Base-by-base conservation (phyloP, 495 filamentous ascomycete species). In the Evansstolkia leycettana region DNA sequence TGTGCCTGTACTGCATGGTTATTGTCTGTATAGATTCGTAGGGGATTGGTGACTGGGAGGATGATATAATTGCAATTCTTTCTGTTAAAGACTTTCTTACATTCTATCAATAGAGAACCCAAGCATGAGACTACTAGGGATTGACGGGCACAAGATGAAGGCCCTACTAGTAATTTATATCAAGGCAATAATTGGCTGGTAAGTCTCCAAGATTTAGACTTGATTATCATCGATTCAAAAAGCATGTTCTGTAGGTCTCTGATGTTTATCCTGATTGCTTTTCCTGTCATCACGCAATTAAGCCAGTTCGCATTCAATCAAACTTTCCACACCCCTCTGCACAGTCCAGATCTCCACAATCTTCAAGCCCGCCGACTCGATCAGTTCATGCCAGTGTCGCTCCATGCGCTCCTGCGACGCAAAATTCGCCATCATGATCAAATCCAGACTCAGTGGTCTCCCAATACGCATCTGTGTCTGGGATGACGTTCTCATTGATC, bases 401-500 rank as follows among this genome's bases (percentile, higher is more conserved):
- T 48, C 56, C 1, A 56, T 65, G 7, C 58, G 54, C 37, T 64
- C 63, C 14, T 35, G 37, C 5, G 51, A 48, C 3, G 50, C 49
- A 32, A 59, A 43, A 20, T 45, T 38, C 26, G 43, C 40, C 58
- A 61, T 58, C 55, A 65, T 61, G 18, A 57, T 50, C 17, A 60
- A 29, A 34, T 65, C 59, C 18, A 63, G 32, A 25, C 39, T 43
- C n/a, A 1, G 55, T 65, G 8, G 48, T 51, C 36, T 55, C 48
- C 57, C 57, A 60, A 37, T 58, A 51, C 8, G 60, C 55, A n/a
- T 42, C 43, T 0, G 46, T 55, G 4, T 47, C 47, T 0, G 59
- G 53, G 9, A 67, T 51, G 9, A 65, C 52, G 31, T 61, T 55
- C 43, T 70, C 68, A 28, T 67, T 63, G 38, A 72, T 56, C 12